Base-by-base conservation (phyloP, 73 alveolate species). In the Tetrahymena malaccensis region DNA sequence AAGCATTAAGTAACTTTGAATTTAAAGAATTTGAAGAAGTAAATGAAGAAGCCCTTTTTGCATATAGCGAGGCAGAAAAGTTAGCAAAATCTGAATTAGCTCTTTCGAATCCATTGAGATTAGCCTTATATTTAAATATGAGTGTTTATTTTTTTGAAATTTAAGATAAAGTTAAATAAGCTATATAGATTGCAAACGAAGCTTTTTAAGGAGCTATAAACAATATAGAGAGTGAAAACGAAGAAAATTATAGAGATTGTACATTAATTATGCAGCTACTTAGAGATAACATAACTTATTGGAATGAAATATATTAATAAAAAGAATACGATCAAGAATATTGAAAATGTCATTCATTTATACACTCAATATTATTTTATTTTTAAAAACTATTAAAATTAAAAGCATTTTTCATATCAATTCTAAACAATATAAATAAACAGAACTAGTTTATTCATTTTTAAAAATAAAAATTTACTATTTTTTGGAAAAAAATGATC, bases 61-160 rank as follows among this genome's bases (percentile, higher is more conserved):
- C 99, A 34, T 98, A 98, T 94, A 98, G 97, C 96, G 97, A 97
- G 93, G 99, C 99, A 27, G 97, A 97, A 44, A 96, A 96, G 11
- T 97, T 98, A 55, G 99, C 99, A 25, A 95, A 93, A 94, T 50
- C 94, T 27, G 89, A 70, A 31, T 70, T 70, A 70, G 89, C 89
- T 27, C 37, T 70, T 3, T 70, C 89, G 4, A 70, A 85, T 43
- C 94, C 94, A 17, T 43, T 85, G 83, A 38, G 94, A 43, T 85
- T 85, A 12, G 94, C 84, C 1, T 43, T 85, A 25, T 38, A 38
- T 85, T 25, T 85, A 22, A 85, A 43, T 43, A 43, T 43, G 83
- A 43, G 84, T 43, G 83, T 85, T 43, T 85, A 43, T 43, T 43
- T 43, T 34, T 85, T 43, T 85, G 94, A 85, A 85, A 85, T 85